These are phyloP conservation scores for Ceratobasidium sp. DNA, from an alignment of 1,284 basidiomycete genomes.

Conservation along the genomic window DNA sequence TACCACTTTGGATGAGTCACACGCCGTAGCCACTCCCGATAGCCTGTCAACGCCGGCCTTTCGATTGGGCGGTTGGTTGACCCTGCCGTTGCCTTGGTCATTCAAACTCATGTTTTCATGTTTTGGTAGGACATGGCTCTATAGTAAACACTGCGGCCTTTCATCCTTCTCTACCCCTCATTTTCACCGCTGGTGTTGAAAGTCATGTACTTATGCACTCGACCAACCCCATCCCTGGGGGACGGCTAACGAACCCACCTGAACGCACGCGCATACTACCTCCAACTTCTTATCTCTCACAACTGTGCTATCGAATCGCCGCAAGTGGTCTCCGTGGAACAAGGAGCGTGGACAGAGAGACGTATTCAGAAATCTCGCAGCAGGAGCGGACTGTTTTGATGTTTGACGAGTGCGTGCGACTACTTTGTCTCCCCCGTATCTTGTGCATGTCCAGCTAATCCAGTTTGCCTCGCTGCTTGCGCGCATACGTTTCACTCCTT, in stretches of 20 bases:
- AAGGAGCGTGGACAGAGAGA: constrained; percentile 5
- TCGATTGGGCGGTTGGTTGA: constrained; percentile 40
- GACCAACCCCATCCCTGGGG: constrained; percentile 25
- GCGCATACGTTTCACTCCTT: background rate
- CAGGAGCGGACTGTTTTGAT: constrained; percentile 29
- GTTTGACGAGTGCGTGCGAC: constrained; percentile 39
- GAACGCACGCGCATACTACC: constrained; percentile 27
- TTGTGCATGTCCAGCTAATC: background rate
- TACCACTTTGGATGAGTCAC: constrained; percentile 17
- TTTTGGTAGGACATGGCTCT: constrained; percentile 25
- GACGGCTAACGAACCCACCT: constrained; percentile 17
- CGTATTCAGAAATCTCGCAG: constrained; percentile 20
- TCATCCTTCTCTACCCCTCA: constrained; percentile 34
- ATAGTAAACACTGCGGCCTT: constrained; percentile 43
- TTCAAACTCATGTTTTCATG: background rate
- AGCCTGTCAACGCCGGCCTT: constrained; percentile 24
- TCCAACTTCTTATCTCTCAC: constrained; percentile 21
- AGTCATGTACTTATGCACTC: constrained; percentile 25
- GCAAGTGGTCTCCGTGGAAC: constrained; percentile 9
- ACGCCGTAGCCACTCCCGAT: constrained; percentile 1
- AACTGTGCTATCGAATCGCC: constrained; percentile 19
- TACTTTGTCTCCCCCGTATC: background rate
- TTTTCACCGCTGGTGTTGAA: constrained; percentile 36
- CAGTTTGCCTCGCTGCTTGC: background rate
- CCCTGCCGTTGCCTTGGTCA: background rate